Base-by-base conservation (phyloP, 2,329 filamentous ascomycete genomes). In the Aureobasidium sp. region DNA sequence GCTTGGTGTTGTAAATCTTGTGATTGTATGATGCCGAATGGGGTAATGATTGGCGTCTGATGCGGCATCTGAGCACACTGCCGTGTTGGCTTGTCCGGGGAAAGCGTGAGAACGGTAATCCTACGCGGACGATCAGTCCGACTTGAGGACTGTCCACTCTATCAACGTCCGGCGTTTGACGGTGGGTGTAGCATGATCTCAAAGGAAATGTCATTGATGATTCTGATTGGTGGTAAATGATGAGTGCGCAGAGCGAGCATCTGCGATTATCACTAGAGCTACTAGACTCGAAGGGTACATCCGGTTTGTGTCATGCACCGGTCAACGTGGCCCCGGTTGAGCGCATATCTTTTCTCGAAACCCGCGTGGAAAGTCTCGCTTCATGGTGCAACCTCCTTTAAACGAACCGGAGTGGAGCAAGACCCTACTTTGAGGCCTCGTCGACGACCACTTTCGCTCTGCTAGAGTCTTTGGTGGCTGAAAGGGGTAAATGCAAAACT, bases 51-150 rank as follows among this genome's bases (percentile, higher is more conserved):
- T 41, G 53, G 10, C 53, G 11, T 30, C 8, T 29, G 3, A 11
- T 34, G 53, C 53, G 53, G 53, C 41, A 57, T 41, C 45, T 45
- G 39, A 25, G 29, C 27, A n/a, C 30, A 44, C 42, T 57, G 39
- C 53, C 53, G 53, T 45, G 53, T 57, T 57, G 14, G 53, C 53
- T 53, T 57, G 29, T 57, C 41, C 27, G 53, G 41, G 53, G 39
- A 44, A 27, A 44, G 39, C 30, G 53, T 32, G 41, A 42, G 21
- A 21, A 51, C 29, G 49, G 49, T 34, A 7, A 13, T 16, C 32
- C 13, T 36, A 7, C 1, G 11, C 53, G 41, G 53, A 25, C 21
- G 6, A 32, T 5, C 14, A 13, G 36, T 16, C 37, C 50, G 50
- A 37, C 27, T 29, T 21, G 34, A 16, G 5, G 2, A 21, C 32